phyloP scores from a whole-genome alignment of 2,329 filamentous ascomycete species.

The Chrysoporthe cubensis region DNA sequence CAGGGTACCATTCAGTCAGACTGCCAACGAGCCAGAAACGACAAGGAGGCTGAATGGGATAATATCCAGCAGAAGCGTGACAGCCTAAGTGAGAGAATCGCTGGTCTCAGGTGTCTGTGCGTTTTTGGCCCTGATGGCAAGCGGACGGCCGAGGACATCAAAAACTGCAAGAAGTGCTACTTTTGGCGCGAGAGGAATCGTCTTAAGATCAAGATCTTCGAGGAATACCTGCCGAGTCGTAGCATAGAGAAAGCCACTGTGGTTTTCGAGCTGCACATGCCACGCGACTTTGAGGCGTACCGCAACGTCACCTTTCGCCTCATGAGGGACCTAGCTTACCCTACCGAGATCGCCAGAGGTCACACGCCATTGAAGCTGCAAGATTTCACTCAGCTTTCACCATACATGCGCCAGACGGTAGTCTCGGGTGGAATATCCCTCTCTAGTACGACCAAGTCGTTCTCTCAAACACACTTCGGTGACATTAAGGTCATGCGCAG shows the following conservation, averaged over 20 bases:
- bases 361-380: slow-evolving; percentile 25
- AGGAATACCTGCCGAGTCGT: slow-evolving; percentile 43
- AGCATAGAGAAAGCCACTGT: slow-evolving; percentile 36
- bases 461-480: slow-evolving; percentile 20
- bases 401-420: slow-evolving; percentile 13
- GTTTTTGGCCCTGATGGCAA: slow-evolving; percentile 29
- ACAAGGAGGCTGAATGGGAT: slow-evolving; percentile 40
- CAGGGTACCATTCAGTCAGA: slow-evolving; percentile 34
- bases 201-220: slow-evolving; percentile 44
- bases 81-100: slow-evolving; percentile 35
- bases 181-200: slow-evolving; percentile 34
- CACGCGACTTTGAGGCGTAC: slow-evolving; percentile 41
- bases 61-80: slow-evolving; percentile 36
- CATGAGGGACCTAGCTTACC: slow-evolving; percentile 36
- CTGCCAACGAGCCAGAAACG: slow-evolving; percentile 26
- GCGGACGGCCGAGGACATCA: slow-evolving; percentile 15
- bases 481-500: slow-evolving; percentile 1
- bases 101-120: slow-evolving; percentile 37
- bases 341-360: background rate
- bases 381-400: slow-evolving; percentile 28
- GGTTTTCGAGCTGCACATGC: slow-evolving; percentile 47
- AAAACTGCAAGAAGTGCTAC: slow-evolving; percentile 36
- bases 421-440: slow-evolving; percentile 3
- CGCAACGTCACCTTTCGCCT: slow-evolving; percentile 48
- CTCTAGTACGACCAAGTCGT: slow-evolving; percentile 16